Evolutionary conservation across 495 filamentous ascomycete genomes (phyloP).

Genomic region (Pyronema domesticum): DNA sequence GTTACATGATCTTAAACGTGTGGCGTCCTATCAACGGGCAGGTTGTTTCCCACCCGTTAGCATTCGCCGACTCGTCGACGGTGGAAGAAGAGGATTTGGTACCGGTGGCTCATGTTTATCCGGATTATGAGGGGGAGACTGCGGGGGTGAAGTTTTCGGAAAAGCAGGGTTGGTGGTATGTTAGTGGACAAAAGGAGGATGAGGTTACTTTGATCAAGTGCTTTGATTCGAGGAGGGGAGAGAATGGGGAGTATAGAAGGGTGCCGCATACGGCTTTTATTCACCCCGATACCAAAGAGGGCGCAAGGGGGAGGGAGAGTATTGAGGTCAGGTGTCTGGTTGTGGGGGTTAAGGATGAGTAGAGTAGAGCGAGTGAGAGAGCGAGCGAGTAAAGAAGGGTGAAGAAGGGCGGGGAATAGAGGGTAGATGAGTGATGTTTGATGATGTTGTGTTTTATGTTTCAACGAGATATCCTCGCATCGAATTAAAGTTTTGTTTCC

Average conservation of each 20-base stretch:
- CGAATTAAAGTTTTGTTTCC: too few species aligned
- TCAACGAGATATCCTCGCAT: too few species aligned
- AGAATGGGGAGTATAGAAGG: slow-evolving; percentile 39
- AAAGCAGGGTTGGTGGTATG: slow-evolving; percentile 55
- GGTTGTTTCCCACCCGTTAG: slow-evolving; percentile 51
- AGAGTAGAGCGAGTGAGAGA: too few species aligned
- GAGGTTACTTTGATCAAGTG: slow-evolving; percentile 71
- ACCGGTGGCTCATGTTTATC: slow-evolving; percentile 57
- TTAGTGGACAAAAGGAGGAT: slow-evolving; percentile 54
- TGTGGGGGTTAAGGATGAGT: slow-evolving; percentile 35
- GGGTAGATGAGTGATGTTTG: too few species aligned
- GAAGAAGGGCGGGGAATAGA: too few species aligned
- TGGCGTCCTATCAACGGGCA: slow-evolving; percentile 67
- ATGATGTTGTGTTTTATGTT: too few species aligned
- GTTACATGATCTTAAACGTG: slow-evolving; percentile 63
- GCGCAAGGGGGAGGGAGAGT: slow-evolving; percentile 49
- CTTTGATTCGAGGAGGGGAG: slow-evolving; percentile 44
- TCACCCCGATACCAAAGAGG: slow-evolving; percentile 47
- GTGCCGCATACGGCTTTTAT: slow-evolving; percentile 70
- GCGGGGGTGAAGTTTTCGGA: slow-evolving; percentile 47
- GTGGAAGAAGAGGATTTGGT: slow-evolving; percentile 49
- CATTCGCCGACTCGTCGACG: slow-evolving; percentile 44
- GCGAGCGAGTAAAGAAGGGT: too few species aligned
- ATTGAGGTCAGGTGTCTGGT: slow-evolving; percentile 77
- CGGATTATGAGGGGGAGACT: slow-evolving; percentile 53